phyloP scores from a whole-genome alignment of 495 filamentous ascomycete genomes.

The Xanthoparmelia taractica region DNA sequence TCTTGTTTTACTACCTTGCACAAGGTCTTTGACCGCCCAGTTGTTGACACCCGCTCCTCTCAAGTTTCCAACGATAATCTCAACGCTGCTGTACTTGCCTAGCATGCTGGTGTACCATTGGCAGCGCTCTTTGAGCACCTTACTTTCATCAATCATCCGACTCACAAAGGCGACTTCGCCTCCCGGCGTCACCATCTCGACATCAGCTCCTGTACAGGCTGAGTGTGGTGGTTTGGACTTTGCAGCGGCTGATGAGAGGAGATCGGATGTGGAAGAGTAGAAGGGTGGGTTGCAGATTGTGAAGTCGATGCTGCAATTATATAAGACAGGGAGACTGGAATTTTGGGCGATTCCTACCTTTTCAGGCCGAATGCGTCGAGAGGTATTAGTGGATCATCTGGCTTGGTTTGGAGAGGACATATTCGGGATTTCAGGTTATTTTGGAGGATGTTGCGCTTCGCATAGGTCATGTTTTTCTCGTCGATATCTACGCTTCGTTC shows the following conservation, averaged over 20 bases:
- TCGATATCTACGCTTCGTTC: slow-evolving; percentile 59
- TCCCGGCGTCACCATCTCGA: slow-evolving; percentile 82
- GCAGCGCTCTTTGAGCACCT: slow-evolving; percentile 49
- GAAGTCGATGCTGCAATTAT: slow-evolving; percentile 59
- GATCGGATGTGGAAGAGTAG: slow-evolving; percentile 64
- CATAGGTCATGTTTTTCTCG: slow-evolving; percentile 55
- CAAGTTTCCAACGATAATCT: slow-evolving; percentile 53
- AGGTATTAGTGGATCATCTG: slow-evolving; percentile 53
- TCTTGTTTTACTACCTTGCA: slow-evolving; percentile 71
- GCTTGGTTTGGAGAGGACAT: slow-evolving; percentile 47
- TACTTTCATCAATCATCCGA: slow-evolving; percentile 67
- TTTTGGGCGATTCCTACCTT: slow-evolving; percentile 30
- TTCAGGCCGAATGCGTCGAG: slow-evolving; percentile 46
- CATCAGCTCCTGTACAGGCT: slow-evolving; percentile 69
- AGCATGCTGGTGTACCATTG: slow-evolving; percentile 92
- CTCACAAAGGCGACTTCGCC: slow-evolving; percentile 77
- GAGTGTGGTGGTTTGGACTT: slow-evolving; percentile 66
- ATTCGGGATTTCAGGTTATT: slow-evolving; percentile 64
- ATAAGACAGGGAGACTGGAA: background rate
- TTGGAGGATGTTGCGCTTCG: slow-evolving; percentile 50
- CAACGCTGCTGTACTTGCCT: slow-evolving; percentile 69
- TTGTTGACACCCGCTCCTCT: slow-evolving; percentile 56
- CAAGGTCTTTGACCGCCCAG: slow-evolving; percentile 74
- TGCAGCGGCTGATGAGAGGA: slow-evolving; percentile 52
- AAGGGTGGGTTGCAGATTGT: slow-evolving; percentile 95